Percentiles rank a stretch among this genome's conserved stretches.
Conservation (phyloP, 345 rosid species). For the Euphorbia lathyris region DNA sequence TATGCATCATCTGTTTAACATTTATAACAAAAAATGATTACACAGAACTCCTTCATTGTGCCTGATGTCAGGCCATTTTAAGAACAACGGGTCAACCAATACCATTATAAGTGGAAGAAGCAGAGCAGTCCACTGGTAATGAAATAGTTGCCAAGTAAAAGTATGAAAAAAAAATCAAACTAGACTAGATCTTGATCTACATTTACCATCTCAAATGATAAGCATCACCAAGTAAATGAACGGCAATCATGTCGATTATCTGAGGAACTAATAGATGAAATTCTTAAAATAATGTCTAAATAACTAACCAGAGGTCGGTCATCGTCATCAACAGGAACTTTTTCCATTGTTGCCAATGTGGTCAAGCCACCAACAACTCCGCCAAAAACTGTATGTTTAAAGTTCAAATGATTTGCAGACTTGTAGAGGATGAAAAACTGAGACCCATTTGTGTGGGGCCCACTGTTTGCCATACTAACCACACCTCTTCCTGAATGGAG, state of each 20-base stretch:
- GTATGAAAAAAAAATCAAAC: background rate
- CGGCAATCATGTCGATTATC: background rate
- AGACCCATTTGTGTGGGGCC: conserved; percentile 96
- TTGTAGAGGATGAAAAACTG: conserved; percentile 96
- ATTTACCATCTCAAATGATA: background rate
- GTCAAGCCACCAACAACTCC: conserved; percentile 89
- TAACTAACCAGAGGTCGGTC: conserved; percentile 79
- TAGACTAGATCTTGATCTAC: background rate
- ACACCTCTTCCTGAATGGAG: conserved; percentile 91
- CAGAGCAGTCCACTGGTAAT: background rate
- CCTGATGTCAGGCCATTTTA: too few species aligned
- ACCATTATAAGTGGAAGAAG: background rate
- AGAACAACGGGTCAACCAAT: background rate
- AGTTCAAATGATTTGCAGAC: conserved; percentile 94
- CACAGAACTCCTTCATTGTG: too few species aligned
- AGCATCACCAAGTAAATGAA: background rate
- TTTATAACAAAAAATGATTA: too few species aligned
- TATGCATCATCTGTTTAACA: background rate
- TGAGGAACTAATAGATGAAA: background rate
- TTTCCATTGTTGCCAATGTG: conserved; percentile 82
- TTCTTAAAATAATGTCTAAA: background rate
- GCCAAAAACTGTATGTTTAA: conserved; percentile 92
- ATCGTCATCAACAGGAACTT: conserved; percentile 75
- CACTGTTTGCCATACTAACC: conserved; percentile 98
- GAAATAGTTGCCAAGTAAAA: background rate